These are phyloP conservation scores for Lithospermum erythrorhizon DNA, from an alignment of 257 asterid genomes.

Conservation along the genomic window DNA sequence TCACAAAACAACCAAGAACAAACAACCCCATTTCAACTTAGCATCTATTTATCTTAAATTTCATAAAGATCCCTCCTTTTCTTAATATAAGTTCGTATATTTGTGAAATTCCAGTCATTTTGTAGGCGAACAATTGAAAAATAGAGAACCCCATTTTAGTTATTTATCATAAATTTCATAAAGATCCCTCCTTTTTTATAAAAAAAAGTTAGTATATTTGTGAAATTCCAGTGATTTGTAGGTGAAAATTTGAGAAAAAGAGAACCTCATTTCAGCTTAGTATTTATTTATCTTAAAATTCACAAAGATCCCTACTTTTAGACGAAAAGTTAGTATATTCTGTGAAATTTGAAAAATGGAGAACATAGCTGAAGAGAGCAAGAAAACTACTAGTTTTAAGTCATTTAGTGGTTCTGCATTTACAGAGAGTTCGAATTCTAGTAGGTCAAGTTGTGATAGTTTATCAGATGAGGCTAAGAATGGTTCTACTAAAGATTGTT, in stretches of 20 bases:
- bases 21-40: not conserved
- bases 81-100: not conserved
- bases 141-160: slow-evolving; percentile 5
- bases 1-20: too few species aligned
- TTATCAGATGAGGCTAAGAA: slow-evolving; percentile 22
- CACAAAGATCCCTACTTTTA: not conserved
- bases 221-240: too few species aligned
- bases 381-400: slow-evolving; percentile 20
- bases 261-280: not conserved
- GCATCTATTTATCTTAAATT: not conserved
- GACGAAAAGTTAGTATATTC: not conserved
- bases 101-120: not conserved
- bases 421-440: slow-evolving; percentile 24
- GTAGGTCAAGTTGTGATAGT: slow-evolving; percentile 35
- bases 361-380: slow-evolving; percentile 28
- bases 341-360: slow-evolving; percentile 29
- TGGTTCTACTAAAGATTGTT: slow-evolving; percentile 3
- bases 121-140: slow-evolving; percentile 29
- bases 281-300: not conserved
- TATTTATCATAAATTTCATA: too few species aligned
- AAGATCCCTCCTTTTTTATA: too few species aligned
- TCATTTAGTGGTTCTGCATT: slow-evolving; percentile 36
- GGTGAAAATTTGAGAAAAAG: too few species aligned
- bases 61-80: not conserved
- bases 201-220: too few species aligned